Evolutionary conservation across 371 early-diverging fungal genomes (phyloP).

Genomic region (Ordospora pajunii): DNA sequence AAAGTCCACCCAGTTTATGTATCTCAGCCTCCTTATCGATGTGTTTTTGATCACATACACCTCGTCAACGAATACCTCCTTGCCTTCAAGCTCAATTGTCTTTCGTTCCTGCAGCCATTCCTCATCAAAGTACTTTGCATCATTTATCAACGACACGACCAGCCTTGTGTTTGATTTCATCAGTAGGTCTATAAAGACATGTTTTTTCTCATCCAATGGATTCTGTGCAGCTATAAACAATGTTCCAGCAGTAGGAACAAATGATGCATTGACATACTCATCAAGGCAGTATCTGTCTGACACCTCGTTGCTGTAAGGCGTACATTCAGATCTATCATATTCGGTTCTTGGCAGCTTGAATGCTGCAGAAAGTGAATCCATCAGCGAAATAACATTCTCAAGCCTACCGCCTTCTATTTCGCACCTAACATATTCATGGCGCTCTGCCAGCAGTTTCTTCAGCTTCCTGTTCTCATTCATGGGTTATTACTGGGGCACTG

Average conservation of each 20-base stretch:
- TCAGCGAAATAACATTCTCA: neutral
- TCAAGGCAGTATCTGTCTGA: constrained; percentile 16
- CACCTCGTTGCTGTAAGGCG: constrained; percentile 28
- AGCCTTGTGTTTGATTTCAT: constrained; percentile 22
- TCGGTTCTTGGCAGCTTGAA: neutral
- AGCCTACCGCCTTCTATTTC: neutral
- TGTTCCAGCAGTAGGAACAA: neutral
- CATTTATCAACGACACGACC: constrained; percentile 26
- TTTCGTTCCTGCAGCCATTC: neutral
- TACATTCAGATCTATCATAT: neutral
- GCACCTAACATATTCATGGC: neutral
- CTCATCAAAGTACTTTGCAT: constrained; percentile 20
- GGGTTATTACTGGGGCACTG: neutral
- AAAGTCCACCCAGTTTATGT: constrained; percentile 38
- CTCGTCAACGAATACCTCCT: constrained; percentile 30
- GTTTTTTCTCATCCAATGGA: constrained; percentile 16
- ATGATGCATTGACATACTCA: constrained; percentile 41
- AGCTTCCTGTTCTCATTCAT: neutral
- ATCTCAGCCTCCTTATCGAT: constrained; percentile 27
- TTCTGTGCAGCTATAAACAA: constrained; percentile 34
- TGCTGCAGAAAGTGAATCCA: neutral
- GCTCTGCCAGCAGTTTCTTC: neutral
- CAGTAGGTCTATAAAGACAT: constrained; percentile 21
- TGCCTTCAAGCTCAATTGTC: neutral
- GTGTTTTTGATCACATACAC: neutral